Evolutionary conservation across 2,329 filamentous ascomycete species (phyloP).

Genomic region (Neofusicoccum laricinum): DNA sequence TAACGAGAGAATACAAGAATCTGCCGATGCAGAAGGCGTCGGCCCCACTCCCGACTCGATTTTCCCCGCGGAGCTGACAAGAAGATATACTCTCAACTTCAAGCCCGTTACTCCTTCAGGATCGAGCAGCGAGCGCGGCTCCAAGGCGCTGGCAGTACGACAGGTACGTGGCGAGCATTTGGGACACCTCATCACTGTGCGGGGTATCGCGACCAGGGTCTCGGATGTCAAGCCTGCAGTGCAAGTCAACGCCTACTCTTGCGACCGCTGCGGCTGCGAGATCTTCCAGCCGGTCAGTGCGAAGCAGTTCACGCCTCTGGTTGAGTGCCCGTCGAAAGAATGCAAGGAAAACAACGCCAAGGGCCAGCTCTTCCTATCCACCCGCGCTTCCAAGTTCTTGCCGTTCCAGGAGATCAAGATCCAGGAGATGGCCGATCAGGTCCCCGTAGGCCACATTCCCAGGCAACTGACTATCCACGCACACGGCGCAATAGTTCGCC

Average conservation of each 20-base stretch:
- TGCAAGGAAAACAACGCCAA: constrained; percentile 89
- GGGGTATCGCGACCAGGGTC: constrained; percentile 90
- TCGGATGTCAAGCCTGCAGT: constrained; percentile 97
- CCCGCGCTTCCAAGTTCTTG: constrained; percentile 93
- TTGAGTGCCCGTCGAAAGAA: constrained; percentile 83
- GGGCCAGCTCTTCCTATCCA: constrained; percentile 89
- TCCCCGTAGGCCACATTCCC: constrained; percentile 96
- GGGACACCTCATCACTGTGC: constrained; percentile 87
- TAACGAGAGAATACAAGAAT: constrained; percentile 68
- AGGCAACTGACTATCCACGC: constrained; percentile 86
- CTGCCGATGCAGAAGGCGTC: constrained; percentile 39
- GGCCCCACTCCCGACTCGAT: constrained; percentile 67
- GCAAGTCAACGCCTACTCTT: constrained; percentile 97
- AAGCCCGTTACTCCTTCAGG: constrained; percentile 78
- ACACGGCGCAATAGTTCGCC: constrained; percentile 79
- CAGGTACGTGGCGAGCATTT: constrained; percentile 91
- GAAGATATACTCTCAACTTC: constrained; percentile 93
- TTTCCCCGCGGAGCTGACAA: constrained; percentile 88
- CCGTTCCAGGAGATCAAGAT: constrained; percentile 99
- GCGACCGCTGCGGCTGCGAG: constrained; percentile 92
- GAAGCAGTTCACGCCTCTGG: constrained; percentile 85
- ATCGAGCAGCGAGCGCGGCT: constrained; percentile 57
- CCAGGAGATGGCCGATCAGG: constrained; percentile 98
- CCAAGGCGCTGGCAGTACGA: constrained; percentile 79
- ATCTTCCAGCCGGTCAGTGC: constrained; percentile 94